Conservation (phyloP, 129 eudicot genomes). For the Pittosporum tobira region DNA sequence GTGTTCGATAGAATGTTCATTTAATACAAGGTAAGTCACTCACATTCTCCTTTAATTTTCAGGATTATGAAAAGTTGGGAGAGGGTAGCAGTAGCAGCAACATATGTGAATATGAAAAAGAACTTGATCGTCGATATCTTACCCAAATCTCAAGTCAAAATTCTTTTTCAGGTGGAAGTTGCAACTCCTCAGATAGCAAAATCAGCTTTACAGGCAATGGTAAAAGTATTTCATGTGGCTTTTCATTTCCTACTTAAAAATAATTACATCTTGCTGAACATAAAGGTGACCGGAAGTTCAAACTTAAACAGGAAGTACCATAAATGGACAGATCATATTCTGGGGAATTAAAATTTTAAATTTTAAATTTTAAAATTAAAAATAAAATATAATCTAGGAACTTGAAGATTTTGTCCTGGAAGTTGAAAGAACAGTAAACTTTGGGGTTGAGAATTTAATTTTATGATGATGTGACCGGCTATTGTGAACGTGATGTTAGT, state of each 20-base stretch:
- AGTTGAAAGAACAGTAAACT: too few relatives aligned
- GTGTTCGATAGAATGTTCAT: too few relatives aligned
- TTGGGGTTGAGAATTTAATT: too few relatives aligned
- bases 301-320: not conserved
- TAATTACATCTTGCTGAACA: too few relatives aligned
- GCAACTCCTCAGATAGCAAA: constrained; percentile 54
- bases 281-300: not conserved
- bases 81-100: constrained; percentile 18
- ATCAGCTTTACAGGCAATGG: constrained; percentile 43
- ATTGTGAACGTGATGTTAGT: too few relatives aligned
- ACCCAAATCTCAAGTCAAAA: constrained; percentile 40
- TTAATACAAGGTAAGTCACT: constrained; percentile 4
- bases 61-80: constrained; percentile 46
- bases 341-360: too few relatives aligned
- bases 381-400: too few relatives aligned
- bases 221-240: constrained; percentile 17
- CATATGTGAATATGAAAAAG: constrained; percentile 20
- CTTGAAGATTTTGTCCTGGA: too few relatives aligned
- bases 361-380: too few relatives aligned
- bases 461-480: too few relatives aligned
- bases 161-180: constrained; percentile 55
- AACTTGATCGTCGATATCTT: constrained; percentile 20
- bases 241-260: not conserved
- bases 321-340: not conserved
- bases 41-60: constrained; percentile 14